A percentile compares a stretch with the other conserved stretches of the same genome.
Conservation (phyloP, 257 asterid genomes). For the Perilla frutescens region DNA sequence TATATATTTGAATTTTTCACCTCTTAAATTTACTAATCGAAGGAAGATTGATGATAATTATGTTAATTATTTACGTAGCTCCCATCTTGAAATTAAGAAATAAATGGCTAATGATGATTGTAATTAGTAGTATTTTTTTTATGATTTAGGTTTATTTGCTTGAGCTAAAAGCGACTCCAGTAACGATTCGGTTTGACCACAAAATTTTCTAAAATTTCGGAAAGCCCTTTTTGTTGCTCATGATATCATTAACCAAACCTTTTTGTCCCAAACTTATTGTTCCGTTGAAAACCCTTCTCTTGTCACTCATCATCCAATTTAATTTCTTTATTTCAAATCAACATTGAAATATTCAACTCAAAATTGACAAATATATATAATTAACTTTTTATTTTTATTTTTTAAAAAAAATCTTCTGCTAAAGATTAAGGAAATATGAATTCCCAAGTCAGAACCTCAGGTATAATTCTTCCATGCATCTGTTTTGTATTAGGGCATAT, state of each 20-base stretch:
- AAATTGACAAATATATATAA: too few relatives aligned
- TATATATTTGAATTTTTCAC: too few relatives aligned
- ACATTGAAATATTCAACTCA: neutral
- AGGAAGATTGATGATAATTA: neutral
- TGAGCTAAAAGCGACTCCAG: constrained; percentile 31
- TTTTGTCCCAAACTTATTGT: constrained; percentile 39
- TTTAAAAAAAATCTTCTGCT: too few relatives aligned
- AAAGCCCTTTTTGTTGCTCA: constrained; percentile 36
- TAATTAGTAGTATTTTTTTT: neutral
- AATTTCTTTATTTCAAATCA: constrained; percentile 16
- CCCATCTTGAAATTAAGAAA: neutral
- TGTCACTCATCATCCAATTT: constrained; percentile 19
- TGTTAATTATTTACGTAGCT: too few relatives aligned
- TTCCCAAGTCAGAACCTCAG: constrained; percentile 1
- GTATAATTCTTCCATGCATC: neutral
- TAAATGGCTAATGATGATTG: constrained; percentile 14
- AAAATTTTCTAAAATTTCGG: constrained; percentile 43
- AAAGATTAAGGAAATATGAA: too few relatives aligned
- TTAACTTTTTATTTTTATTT: too few relatives aligned
- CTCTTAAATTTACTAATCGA: neutral
- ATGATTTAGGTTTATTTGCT: neutral
- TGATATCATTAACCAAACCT: constrained; percentile 34
- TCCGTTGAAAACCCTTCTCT: constrained; percentile 8
- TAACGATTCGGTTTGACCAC: constrained; percentile 41
- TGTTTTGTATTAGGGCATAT: neutral